Evolutionary conservation across 805 yeast species (phyloP), one percentile per base, ranked within the genome.

Genomic region (Ogataea saltuana): DNA sequence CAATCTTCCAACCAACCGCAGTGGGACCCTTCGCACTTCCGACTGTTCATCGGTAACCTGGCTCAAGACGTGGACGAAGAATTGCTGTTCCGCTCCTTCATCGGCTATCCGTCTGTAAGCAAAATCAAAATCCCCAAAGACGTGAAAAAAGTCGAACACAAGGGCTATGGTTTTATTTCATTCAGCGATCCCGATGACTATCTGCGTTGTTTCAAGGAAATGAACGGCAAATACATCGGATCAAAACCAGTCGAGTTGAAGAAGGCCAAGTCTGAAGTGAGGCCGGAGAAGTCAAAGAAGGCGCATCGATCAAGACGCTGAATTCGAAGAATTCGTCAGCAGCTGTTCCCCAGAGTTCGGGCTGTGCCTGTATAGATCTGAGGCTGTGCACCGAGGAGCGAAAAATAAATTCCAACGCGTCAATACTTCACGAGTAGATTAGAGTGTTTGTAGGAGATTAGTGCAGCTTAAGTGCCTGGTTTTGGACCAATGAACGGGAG

Each of bases 151-250:
- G 69, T 66, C 7, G 73, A 70, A 48, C 71, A 73, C 45, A 81
- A 77, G 56, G 93, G 95, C 4, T 86, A 68, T 58, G 95, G 89
- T 6, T 86, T 85, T 60, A 83, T 85, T 11, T 79, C 87, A 5
- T 85, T 86, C 59, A 68, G 65, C 3, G 74, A 73, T 46, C 63
- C 90, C 0, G 78, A 80, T 16, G 91, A 85, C 56, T 85, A 83
- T 53, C 67, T 85, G 42, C 64, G 68, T 39, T 88, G 90, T 3
- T 85, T 82, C 63, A 81, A 79, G 57, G 87, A 82, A 54, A 75
- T 84, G 81, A 82, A 85, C 57, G 87, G 88, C 19, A 83, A 83
- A 56, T 84, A 82, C 52, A 73, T 86, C 36, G 95, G 93, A 1
- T 76, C 72, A 53, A 82, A 82, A 54, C 93, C 93, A 0, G 79